phyloP scores from a whole-genome alignment of 805 yeast genomes.

The Wickerhamiella australiensis region DNA sequence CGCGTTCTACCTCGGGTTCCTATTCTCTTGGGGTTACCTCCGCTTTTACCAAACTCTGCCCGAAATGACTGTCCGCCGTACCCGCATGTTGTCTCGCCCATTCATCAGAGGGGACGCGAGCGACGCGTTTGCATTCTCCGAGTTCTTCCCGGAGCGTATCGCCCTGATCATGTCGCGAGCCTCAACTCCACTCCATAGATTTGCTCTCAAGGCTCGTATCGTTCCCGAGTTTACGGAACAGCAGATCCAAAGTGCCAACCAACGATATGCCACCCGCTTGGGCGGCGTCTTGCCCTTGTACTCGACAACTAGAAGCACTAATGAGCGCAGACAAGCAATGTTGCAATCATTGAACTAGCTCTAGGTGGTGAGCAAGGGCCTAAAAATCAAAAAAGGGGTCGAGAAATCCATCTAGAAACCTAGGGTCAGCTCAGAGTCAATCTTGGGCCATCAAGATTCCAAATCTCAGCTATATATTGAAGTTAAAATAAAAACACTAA shows the following conservation, averaged over 20 bases:
- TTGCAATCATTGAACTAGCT: conserved; percentile 13
- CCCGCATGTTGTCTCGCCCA: conserved; percentile 16
- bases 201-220: conserved; percentile 1
- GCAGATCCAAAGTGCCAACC: conserved; percentile 21
- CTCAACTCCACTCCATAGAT: conserved; percentile 27
- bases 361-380: no score
- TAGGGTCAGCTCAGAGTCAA: no score
- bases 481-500: no score
- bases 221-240: conserved; percentile 16
- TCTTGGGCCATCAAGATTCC: no score
- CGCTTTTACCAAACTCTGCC: conserved; percentile 66
- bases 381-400: no score
- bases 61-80: conserved; percentile 5
- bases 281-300: conserved; percentile 20
- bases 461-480: no score
- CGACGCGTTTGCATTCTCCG: conserved; percentile 71
- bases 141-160: conserved; percentile 64
- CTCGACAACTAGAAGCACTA: conserved; percentile 16
- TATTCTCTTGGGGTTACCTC: conserved; percentile 62
- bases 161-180: conserved; percentile 36
- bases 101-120: conserved; percentile 70
- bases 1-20: conserved; percentile 36
- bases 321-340: conserved; percentile 22
- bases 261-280: conserved; percentile 20
- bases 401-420: no score